phyloP scores from a whole-genome alignment of 805 yeast genomes.

The Groenewaldozyma salmanticensis region DNA sequence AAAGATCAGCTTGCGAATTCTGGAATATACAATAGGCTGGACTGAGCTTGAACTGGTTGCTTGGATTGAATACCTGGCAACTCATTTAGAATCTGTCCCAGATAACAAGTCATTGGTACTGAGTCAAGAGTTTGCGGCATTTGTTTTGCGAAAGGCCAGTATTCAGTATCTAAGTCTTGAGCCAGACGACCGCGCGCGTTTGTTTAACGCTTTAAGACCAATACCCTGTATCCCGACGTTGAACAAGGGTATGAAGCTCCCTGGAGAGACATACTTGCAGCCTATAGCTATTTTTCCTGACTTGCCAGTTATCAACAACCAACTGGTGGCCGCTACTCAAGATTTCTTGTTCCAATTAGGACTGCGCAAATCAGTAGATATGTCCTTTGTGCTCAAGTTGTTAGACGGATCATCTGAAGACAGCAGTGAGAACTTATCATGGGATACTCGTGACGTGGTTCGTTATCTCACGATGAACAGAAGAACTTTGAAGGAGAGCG shows the following conservation, averaged over 20 bases:
- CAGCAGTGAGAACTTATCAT: conserved; percentile 15
- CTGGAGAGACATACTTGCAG: conserved; percentile 26
- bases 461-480: conserved; percentile 24
- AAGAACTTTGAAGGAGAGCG: conserved; percentile 20
- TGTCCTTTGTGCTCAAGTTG: conserved; percentile 28
- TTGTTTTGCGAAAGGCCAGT: conserved; percentile 19
- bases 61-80: conserved; percentile 19
- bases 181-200: conserved; percentile 1
- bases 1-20: conserved; percentile 11
- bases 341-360: conserved; percentile 23
- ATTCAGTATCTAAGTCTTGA: conserved; percentile 7
- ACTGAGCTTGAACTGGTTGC: conserved; percentile 14
- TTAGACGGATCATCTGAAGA: conserved; percentile 18
- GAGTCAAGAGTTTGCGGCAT: conserved; percentile 19
- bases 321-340: conserved; percentile 14
- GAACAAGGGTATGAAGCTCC: conserved; percentile 28
- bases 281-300: conserved; percentile 28
- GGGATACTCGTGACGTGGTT: conserved; percentile 30
- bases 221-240: conserved; percentile 28
- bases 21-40: conserved; percentile 22
- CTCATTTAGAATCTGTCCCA: conserved; percentile 5
- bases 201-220: conserved; percentile 7
- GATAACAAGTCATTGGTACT: conserved; percentile 15
- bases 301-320: conserved; percentile 25
- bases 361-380: conserved; percentile 30